Conservation (phyloP, 805 yeast species). For the Blastobotrys parvus region DNA sequence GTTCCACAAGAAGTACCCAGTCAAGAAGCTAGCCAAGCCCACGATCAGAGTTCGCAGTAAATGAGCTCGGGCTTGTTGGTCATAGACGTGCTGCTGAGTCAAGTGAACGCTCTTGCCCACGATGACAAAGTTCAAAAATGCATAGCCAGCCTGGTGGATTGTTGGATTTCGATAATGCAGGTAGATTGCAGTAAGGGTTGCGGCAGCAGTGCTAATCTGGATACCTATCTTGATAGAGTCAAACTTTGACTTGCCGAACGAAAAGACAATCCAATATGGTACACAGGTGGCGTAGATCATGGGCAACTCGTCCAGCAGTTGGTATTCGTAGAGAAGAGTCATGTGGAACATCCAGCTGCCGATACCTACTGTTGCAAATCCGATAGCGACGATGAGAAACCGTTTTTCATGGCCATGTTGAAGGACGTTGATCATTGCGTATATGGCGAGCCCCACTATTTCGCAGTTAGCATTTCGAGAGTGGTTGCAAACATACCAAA, state of each 20-base stretch:
- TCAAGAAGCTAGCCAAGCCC: constrained; percentile 55
- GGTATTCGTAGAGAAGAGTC: constrained; percentile 86
- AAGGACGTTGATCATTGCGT: constrained; percentile 53
- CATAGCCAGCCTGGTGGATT: constrained; percentile 83
- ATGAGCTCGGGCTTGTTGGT: constrained; percentile 37
- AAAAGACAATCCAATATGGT: constrained; percentile 79
- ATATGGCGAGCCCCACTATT: constrained; percentile 51
- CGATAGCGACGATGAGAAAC: constrained; percentile 62
- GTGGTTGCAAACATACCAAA: too few species aligned
- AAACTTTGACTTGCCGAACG: constrained; percentile 40
- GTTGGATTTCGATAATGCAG: constrained; percentile 72
- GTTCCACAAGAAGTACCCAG: constrained; percentile 84
- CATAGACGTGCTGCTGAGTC: constrained; percentile 45
- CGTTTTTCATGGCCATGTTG: constrained; percentile 58
- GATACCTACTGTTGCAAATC: constrained; percentile 82
- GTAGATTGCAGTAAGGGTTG: constrained; percentile 60
- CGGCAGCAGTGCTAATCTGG: constrained; percentile 45
- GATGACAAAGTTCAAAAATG: constrained; percentile 62
- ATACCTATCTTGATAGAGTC: constrained; percentile 39
- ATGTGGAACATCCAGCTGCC: constrained; percentile 96
- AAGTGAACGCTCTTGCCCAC: constrained; percentile 51
- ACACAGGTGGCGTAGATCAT: constrained; percentile 97
- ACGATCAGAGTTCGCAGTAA: constrained; percentile 47
- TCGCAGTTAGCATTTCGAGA: too few species aligned
- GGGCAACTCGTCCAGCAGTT: constrained; percentile 89